Evolutionary conservation across 2,329 filamentous ascomycete genomes (phyloP), one percentile per base, ranked within the genome.

Genomic region (Ophiostoma sp.): DNA sequence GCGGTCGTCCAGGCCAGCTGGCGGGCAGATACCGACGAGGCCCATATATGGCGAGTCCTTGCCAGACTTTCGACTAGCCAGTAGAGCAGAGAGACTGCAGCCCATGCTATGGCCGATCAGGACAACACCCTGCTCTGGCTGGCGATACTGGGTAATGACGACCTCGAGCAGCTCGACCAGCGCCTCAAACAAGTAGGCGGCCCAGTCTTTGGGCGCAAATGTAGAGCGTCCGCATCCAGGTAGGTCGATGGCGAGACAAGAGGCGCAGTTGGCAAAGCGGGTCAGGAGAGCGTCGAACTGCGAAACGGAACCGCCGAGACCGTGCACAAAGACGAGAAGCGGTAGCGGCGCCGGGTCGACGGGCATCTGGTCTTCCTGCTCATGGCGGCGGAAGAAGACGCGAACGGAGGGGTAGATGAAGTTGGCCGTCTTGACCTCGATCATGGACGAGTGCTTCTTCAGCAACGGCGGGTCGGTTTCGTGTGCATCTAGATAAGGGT

Each of bases 101-200:
- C 96, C 96, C 89, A 98, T 92, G 80, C 94, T 97, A 79, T 99
- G 96, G 1, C 91, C 94, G 74, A 98, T 89, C 39, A 98, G 81
- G 25, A 98, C 87, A 17, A 97, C 87, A 3, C 90, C 88, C 80
- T 97, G 94, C 48, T 88, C 85, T 59, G 86, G 87, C 76, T 93
- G 90, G 55, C 92, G 89, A 78, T 95, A 89, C 63, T 90, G 87
- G 52, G 93, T 88, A 74, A 98, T 94, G 42, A 94, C 88, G 1
- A 85, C 87, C 73, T 91, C 90, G 17, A 98, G 85, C 12, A 99
- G 85, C 77, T 94, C 91, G 3, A 88, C 89, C 31, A 98, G 85
- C 1, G 92, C 90, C 55, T 94, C 89, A 0, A 91, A 89, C 0
- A 89, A 91, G 80, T 98, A 99, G 8, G 95, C 94, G 59, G 89